These are phyloP conservation scores for Mycena belliarum DNA, from an alignment of 768 basidiomycete genomes.

Conservation along the genomic window DNA sequence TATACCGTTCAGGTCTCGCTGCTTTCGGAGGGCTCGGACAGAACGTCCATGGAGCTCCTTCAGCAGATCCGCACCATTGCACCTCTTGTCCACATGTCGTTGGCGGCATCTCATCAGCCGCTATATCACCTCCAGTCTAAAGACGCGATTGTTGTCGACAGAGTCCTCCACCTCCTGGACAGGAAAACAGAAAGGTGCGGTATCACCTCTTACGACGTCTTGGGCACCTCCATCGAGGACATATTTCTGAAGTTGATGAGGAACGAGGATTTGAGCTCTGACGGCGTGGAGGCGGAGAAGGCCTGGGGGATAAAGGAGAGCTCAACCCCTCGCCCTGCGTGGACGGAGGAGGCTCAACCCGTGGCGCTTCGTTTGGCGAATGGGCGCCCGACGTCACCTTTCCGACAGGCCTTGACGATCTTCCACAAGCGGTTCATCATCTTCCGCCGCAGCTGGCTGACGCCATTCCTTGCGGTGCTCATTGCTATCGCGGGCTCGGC, in stretches of 20 bases:
- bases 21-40: conserved; percentile 25
- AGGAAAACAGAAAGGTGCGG: conserved; percentile 35
- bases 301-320: conserved; percentile 10
- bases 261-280: conserved; percentile 31
- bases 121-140: conserved; percentile 63
- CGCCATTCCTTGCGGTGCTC: conserved; percentile 53
- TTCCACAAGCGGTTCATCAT: conserved; percentile 71
- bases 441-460: conserved; percentile 67
- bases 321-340: conserved; percentile 16
- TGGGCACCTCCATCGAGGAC: conserved; percentile 78
- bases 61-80: conserved; percentile 44
- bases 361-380: conserved; percentile 43
- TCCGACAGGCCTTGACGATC: conserved; percentile 70
- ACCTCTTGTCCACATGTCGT: conserved; percentile 44
- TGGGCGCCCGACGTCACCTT: conserved; percentile 55
- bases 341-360: conserved; percentile 23
- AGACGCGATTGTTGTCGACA: conserved; percentile 54
- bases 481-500: conserved; percentile 64
- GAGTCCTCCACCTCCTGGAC: conserved; percentile 58
- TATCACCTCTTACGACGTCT: conserved; percentile 61
- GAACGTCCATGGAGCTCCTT: conserved; percentile 37
- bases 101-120: conserved; percentile 43
- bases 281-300: conserved; percentile 5
- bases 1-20: conserved; percentile 65
- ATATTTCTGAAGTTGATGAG: conserved; percentile 77